These are phyloP conservation scores for Botryotinia narcissicola DNA, from an alignment of 2,329 filamentous ascomycete genomes.

Conservation along the genomic window DNA sequence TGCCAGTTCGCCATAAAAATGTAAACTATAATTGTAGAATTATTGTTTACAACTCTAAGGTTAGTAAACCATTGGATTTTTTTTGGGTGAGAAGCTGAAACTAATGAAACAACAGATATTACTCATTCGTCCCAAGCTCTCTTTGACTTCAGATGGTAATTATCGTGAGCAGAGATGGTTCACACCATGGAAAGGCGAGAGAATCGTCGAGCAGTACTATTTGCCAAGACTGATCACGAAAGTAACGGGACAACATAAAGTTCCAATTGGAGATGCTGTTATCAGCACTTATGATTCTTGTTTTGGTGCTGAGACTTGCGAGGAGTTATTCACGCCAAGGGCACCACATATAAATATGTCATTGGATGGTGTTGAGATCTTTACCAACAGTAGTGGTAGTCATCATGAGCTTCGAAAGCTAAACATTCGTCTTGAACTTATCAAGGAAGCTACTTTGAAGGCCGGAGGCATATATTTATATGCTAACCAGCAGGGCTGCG, in stretches of 20 bases:
- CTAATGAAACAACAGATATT: constrained; percentile 52
- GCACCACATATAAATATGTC: constrained; percentile 52
- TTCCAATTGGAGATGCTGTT: constrained; percentile 58
- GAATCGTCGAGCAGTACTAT: constrained; percentile 62
- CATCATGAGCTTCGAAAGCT: constrained; percentile 70
- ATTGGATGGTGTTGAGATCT: constrained; percentile 69
- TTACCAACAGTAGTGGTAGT: constrained; percentile 66
- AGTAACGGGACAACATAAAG: constrained; percentile 51
- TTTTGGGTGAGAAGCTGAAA: neutral
- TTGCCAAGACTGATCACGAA: constrained; percentile 54
- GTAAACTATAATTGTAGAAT: constrained; percentile 60
- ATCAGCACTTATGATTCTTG: constrained; percentile 57
- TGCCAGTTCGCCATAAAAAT: constrained; percentile 61
- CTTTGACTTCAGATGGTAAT: constrained; percentile 69
- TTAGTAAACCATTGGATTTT: neutral
- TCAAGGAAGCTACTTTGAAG: constrained; percentile 63
- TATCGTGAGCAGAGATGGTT: constrained; percentile 62
- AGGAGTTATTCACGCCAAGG: constrained; percentile 59
- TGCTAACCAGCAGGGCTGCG: constrained; percentile 59
- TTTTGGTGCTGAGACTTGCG: constrained; percentile 64
- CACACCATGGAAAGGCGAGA: constrained; percentile 57
- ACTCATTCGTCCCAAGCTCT: constrained; percentile 69
- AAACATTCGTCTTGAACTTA: constrained; percentile 60
- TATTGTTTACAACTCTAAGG: constrained; percentile 55
- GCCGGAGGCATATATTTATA: constrained; percentile 60